Conservation (phyloP, 768 basidiomycete species). For the Suillus paluster region DNA sequence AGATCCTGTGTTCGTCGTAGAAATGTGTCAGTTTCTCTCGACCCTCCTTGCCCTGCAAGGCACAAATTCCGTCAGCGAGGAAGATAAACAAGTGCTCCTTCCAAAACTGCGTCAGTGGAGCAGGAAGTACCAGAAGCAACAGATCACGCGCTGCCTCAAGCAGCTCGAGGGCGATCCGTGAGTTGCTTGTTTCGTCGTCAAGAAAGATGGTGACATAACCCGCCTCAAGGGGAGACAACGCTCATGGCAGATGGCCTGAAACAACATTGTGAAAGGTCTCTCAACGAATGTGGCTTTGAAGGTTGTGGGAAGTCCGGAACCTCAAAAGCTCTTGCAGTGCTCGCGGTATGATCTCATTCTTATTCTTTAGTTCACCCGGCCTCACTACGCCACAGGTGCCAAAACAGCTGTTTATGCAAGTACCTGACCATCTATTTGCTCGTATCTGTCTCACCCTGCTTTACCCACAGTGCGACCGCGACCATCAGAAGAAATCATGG, state of each 20-base stretch:
- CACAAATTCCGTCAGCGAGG: conserved; percentile 31
- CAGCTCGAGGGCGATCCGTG: conserved; percentile 36
- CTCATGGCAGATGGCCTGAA: conserved; percentile 34
- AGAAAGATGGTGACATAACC: neutral
- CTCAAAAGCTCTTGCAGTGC: conserved; percentile 40
- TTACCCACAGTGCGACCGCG: conserved; percentile 34
- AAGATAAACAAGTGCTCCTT: conserved; percentile 38
- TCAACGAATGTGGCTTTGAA: conserved; percentile 38
- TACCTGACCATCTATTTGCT: conserved; percentile 7
- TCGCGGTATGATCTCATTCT: conserved; percentile 15
- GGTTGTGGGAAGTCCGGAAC: conserved; percentile 32
- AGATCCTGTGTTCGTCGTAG: conserved; percentile 30
- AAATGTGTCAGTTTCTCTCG: conserved; percentile 44
- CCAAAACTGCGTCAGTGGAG: conserved; percentile 39
- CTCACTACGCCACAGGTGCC: conserved; percentile 35
- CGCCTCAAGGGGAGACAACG: conserved; percentile 30
- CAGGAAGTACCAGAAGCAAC: conserved; percentile 19
- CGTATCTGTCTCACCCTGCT: neutral
- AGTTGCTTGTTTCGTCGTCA: conserved; percentile 5
- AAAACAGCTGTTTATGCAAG: conserved; percentile 49
- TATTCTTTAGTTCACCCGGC: neutral
- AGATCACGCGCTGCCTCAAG: conserved; percentile 38
- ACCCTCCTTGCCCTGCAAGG: conserved; percentile 47
- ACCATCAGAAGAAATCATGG: conserved; percentile 46
- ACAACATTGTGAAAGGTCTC: conserved; percentile 30